Conservation (phyloP, 495 filamentous ascomycete species). For the Filosporella fistucella region DNA sequence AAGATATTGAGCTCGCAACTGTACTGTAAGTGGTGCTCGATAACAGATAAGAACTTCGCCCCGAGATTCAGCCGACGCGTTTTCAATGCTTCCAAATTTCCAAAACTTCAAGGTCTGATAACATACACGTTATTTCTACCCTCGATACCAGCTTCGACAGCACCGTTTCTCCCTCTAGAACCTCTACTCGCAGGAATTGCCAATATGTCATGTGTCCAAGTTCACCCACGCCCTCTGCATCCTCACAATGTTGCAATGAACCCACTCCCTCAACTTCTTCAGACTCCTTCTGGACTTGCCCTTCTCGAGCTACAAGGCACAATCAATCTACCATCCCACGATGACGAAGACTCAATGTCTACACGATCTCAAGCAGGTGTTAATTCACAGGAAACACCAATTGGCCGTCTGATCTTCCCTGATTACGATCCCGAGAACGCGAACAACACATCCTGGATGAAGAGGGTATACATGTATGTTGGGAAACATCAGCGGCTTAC, state of each 20-base stretch:
- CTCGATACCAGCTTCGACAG: too few species aligned
- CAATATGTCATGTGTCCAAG: neutral
- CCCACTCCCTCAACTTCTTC: slow-evolving; percentile 78
- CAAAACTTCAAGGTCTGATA: too few species aligned
- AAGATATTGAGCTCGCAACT: too few species aligned
- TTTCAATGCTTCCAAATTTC: too few species aligned
- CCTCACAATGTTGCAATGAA: slow-evolving; percentile 28
- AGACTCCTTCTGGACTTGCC: slow-evolving; percentile 75
- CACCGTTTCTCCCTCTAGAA: neutral
- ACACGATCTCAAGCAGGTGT: slow-evolving; percentile 13
- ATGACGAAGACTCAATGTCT: slow-evolving; percentile 15
- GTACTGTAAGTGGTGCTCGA: too few species aligned
- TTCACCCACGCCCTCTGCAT: neutral
- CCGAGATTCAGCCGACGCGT: too few species aligned
- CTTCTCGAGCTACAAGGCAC: slow-evolving; percentile 87
- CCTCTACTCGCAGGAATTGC: too few species aligned
- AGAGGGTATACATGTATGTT: slow-evolving; percentile 78
- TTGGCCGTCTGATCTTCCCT: slow-evolving; percentile 79
- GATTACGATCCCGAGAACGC: slow-evolving; percentile 45
- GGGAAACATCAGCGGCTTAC: slow-evolving; percentile 86
- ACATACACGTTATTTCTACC: too few species aligned
- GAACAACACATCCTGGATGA: slow-evolving; percentile 70
- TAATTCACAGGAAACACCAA: slow-evolving; percentile 38
- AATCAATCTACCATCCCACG: slow-evolving; percentile 57
- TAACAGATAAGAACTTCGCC: too few species aligned